Percentiles rank a stretch among this genome's conserved stretches.
These are phyloP conservation scores for Farysia itapuensis DNA, from an alignment of 1,284 basidiomycete genomes.

Conservation along the genomic window DNA sequence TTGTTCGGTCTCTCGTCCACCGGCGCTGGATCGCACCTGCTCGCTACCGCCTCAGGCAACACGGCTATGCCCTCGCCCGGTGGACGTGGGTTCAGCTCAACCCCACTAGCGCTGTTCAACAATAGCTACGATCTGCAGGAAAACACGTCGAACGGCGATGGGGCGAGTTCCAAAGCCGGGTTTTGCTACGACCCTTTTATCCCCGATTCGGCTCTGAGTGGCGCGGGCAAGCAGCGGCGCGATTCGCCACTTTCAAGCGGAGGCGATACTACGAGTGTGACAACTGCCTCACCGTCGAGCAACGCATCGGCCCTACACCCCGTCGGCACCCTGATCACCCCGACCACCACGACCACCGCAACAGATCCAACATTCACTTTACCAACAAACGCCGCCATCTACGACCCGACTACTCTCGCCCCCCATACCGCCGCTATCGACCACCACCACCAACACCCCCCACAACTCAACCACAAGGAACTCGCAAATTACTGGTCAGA, in stretches of 20 bases:
- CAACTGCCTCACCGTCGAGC: neutral
- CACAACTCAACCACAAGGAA: conserved; percentile 24
- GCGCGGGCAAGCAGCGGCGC: neutral
- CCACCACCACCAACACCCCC: neutral
- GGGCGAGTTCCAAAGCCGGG: neutral
- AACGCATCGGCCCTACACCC: neutral
- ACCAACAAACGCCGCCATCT: neutral
- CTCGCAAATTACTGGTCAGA: conserved; percentile 33
- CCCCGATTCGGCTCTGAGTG: conserved; percentile 5
- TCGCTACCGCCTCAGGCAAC: neutral
- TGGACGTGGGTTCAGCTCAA: neutral
- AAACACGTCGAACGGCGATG: neutral
- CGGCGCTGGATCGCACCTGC: neutral
- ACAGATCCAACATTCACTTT: too few species aligned
- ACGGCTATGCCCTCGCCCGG: neutral
- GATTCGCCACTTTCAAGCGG: neutral
- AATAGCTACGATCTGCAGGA: conserved; percentile 19
- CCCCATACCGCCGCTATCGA: neutral
- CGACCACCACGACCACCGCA: neutral
- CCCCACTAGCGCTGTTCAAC: conserved; percentile 25
- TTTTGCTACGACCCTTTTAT: conserved; percentile 33
- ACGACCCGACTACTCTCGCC: neutral
- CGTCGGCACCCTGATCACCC: neutral
- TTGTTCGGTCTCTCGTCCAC: neutral
- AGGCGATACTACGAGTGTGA: neutral